Evolutionary conservation across 495 filamentous ascomycete genomes (phyloP), one percentile per base, ranked within the genome.

Genomic region (Xylaria palmicola): DNA sequence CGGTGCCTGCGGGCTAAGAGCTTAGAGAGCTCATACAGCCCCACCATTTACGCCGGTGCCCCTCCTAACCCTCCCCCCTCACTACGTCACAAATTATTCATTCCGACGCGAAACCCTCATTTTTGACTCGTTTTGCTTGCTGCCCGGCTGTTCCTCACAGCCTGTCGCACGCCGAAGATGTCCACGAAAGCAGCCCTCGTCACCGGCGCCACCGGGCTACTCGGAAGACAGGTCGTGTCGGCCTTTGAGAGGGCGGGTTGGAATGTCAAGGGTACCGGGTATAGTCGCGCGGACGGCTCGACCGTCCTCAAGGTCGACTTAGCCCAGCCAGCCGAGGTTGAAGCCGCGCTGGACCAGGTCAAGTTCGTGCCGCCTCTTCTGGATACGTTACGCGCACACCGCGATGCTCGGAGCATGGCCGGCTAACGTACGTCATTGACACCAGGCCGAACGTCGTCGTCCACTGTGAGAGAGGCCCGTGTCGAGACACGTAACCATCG

Each of bases 171-270:
- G 19, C 34, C 36, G 30, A 13, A 54, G 6, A 76, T 76, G 74
- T 48, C 72, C 3, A n/a, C 36, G 0, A 76, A 73, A 47, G 88
- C 82, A 36, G 91, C 81, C 37, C 80, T 97, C 20, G 77, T 97
- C 48, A 97, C 93, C 26, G 93, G 93, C 36, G 93, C 90, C 41
- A 93, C 85, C 37, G 93, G 93, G 44, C 79, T 94, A 2, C 82
- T 97, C 7, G 93, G 93, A 32, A 85, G 92, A 17, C 86, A 95
- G 72, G 87, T 93, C 15, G 81, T 89, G 62, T 88, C 85, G 57
- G 86, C 82, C 17, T 96, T 97, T 72, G 79, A 88, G 61, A 69
- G 77, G 37, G 83, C 78, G 22, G 82, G 83, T 6, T 96, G 92
- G 85, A 78, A 85, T n/a, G 86, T 86, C 45, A 83, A 90, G 61